Conservation (phyloP, 139 green algal species). For the Micromonas commoda region DNA sequence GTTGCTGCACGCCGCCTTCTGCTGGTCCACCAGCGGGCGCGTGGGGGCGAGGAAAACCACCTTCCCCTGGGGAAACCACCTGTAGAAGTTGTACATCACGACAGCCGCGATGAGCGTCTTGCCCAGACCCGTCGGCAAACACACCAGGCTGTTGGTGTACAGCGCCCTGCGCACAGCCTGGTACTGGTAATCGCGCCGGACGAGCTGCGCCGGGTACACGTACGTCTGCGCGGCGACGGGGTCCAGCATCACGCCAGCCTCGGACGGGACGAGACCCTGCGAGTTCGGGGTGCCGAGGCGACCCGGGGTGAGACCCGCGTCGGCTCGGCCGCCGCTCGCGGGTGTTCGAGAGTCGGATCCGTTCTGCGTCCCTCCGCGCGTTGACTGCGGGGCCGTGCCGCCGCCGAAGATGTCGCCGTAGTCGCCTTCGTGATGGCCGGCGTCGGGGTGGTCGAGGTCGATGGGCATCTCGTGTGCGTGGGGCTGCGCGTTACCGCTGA, state of each 20-base stretch:
- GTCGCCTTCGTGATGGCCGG: background rate
- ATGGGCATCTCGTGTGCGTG: background rate
- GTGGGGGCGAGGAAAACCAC: conserved; percentile 90
- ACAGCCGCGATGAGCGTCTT: conserved; percentile 96
- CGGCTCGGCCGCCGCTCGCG: too few species aligned
- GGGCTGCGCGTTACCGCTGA: background rate
- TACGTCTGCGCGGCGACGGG: conserved; percentile 8
- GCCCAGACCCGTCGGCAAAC: conserved; percentile 88
- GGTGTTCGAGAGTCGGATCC: too few species aligned
- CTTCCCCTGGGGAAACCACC: conserved; percentile 75
- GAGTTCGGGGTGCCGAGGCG: background rate
- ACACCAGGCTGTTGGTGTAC: conserved; percentile 86
- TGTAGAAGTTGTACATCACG: conserved; percentile 87
- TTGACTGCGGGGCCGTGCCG: background rate
- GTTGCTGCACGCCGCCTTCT: conserved; percentile 68
- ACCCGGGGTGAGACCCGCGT: background rate
- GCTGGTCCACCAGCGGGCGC: conserved; percentile 83
- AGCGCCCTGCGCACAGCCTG: conserved; percentile 50
- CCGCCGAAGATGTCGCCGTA: background rate
- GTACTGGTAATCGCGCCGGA: conserved; percentile 44
- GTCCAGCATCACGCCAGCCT: background rate
- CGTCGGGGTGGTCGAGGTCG: background rate
- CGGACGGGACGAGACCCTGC: background rate
- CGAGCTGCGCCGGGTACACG: conserved; percentile 22
- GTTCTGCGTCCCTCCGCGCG: too few species aligned